A percentile compares a stretch with the other conserved stretches of the same genome.
These are phyloP conservation scores for Suaeda aralocaspica DNA, from an alignment of 148 eudicot genomes.

Conservation along the genomic window DNA sequence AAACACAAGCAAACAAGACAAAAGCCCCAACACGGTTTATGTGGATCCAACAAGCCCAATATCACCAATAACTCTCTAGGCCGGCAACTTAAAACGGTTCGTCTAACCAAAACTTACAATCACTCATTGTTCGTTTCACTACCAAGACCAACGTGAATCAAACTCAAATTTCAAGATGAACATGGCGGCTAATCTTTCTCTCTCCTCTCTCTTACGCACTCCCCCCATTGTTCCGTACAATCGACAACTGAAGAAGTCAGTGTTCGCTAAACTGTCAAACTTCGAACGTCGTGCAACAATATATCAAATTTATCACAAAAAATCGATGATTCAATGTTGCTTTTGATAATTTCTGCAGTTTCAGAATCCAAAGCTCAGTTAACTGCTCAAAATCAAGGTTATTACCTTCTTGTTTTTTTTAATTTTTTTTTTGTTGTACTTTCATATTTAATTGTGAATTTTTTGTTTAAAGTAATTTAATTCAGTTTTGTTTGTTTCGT, in stretches of 20 bases:
- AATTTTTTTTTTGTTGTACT: too few species aligned
- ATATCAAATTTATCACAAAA: constrained; percentile 46
- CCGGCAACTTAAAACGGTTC: not conserved
- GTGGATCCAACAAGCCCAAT: not conserved
- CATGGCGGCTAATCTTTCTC: constrained; percentile 27
- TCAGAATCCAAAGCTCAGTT: constrained; percentile 29
- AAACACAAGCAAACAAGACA: too few species aligned
- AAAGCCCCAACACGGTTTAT: not conserved
- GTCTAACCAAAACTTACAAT: not conserved
- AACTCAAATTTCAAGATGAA: constrained; percentile 17
- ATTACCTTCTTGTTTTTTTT: too few species aligned
- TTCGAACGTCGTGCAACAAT: constrained; percentile 41
- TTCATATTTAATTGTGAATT: too few species aligned
- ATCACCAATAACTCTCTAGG: not conserved
- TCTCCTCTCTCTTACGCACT: not conserved
- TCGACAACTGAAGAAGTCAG: constrained; percentile 24
- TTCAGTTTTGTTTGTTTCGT: not conserved
- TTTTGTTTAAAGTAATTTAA: not conserved
- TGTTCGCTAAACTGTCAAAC: constrained; percentile 40
- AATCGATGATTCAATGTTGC: constrained; percentile 23
- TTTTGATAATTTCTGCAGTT: constrained; percentile 38
- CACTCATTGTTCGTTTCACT: too few species aligned
- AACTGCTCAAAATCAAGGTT: constrained; percentile 50
- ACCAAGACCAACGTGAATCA: not conserved
- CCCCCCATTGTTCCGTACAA: constrained; percentile 11